Conservation (phyloP, 2,329 filamentous ascomycete species). For the Lomentospora prolificans region DNA sequence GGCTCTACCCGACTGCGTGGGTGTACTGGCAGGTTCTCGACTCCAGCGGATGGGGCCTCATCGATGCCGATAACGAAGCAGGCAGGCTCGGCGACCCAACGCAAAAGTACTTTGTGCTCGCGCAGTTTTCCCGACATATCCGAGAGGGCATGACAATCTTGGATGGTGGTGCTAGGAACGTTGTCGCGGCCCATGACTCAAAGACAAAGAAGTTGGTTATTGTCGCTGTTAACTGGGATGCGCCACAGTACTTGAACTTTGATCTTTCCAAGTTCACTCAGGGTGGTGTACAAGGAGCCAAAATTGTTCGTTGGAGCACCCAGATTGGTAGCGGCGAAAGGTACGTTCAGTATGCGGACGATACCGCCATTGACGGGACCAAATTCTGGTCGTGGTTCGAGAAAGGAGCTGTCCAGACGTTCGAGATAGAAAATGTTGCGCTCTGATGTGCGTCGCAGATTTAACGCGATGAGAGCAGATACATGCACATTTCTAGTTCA, state of each 20-base stretch:
- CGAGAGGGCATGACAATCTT: conserved; percentile 27
- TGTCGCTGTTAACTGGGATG: conserved; percentile 29
- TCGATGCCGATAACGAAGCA: conserved; percentile 27
- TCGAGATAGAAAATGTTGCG: conserved; percentile 23
- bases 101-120: conserved; percentile 32
- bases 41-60: conserved; percentile 28
- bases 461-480: no score
- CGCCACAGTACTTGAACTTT: conserved; percentile 27
- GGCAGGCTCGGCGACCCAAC: conserved; percentile 19
- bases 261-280: conserved; percentile 25
- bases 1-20: conserved; percentile 30
- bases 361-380: conserved; percentile 19
- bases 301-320: conserved; percentile 26
- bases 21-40: conserved; percentile 35
- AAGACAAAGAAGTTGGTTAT: conserved; percentile 23
- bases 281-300: conserved; percentile 19
- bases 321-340: conserved; percentile 23
- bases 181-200: conserved; percentile 28
- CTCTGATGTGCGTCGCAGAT: conserved; percentile 9
- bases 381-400: conserved; percentile 27
- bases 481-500: no score
- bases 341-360: conserved; percentile 23
- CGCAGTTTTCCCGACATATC: conserved; percentile 31
- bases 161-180: conserved; percentile 23
- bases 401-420: conserved; percentile 25